These are phyloP conservation scores for Phytopythium helicoides DNA, from an alignment of 352 stramenopile genomes.

Conservation along the genomic window DNA sequence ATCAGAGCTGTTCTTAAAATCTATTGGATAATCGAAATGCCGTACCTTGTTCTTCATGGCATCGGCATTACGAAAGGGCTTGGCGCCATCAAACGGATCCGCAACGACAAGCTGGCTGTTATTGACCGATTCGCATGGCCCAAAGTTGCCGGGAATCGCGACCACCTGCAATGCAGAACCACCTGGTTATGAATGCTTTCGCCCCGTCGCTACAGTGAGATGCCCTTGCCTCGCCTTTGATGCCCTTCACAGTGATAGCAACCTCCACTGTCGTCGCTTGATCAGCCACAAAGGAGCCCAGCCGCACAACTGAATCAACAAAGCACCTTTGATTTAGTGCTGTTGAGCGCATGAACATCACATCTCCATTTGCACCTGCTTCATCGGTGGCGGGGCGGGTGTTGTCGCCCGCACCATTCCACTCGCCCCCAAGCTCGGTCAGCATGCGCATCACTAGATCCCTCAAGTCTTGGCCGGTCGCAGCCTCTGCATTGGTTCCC, in stretches of 20 bases:
- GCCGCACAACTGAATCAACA: constrained; percentile 57
- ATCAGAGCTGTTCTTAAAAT: neutral
- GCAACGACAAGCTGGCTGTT: constrained; percentile 39
- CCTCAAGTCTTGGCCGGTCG: constrained; percentile 37
- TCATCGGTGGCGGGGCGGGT: constrained; percentile 47
- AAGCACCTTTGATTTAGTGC: too few relatives aligned
- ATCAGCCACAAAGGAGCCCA: constrained; percentile 66
- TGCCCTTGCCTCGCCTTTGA: constrained; percentile 62
- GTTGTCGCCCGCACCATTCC: constrained; percentile 23
- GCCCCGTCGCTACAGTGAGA: neutral
- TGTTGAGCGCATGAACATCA: too few relatives aligned
- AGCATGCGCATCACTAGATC: constrained; percentile 44
- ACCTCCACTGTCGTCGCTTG: constrained; percentile 75
- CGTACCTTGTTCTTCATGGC: constrained; percentile 45
- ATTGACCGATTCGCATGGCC: constrained; percentile 59
- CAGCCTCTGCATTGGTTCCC: neutral
- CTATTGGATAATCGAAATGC: neutral
- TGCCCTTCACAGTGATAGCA: constrained; percentile 51
- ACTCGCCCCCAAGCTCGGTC: constrained; percentile 21
- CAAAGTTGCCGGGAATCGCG: constrained; percentile 70
- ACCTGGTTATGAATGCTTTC: neutral
- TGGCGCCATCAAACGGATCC: constrained; percentile 57
- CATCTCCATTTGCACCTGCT: constrained; percentile 23
- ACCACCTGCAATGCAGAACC: constrained; percentile 41
- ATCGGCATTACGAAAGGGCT: constrained; percentile 33